Evolutionary conservation across 164 flowering plant genomes (phyloP), one percentile per base, ranked within the genome.

Genomic region (Vitis cinerea): DNA sequence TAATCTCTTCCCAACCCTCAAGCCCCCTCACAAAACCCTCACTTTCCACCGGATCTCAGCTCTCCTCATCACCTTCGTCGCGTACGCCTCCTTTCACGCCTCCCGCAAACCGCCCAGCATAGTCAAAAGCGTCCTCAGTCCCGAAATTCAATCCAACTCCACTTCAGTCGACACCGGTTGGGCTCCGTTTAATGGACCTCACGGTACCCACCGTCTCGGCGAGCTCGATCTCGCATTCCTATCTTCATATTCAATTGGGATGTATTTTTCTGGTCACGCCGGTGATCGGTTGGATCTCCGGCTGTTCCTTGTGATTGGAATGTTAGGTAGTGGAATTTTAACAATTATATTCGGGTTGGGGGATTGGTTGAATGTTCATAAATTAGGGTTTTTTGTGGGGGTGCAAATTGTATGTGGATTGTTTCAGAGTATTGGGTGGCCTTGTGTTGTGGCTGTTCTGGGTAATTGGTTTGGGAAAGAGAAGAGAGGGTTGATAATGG

Each of bases 381-480:
- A 50, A 15, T 83, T 96, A 12, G 69, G 74, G 13, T 90, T 73
- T 66, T 96, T 83, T 67, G 15, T 96, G 27, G 63, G 53, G 16
- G 89, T 93, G 44, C 97, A 91, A 75, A 76, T 93, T 58, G 75
- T 85, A 1, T 83, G 93, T 76, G 98, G 99, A 6, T 31, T 91
- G 71, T 85, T 89, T 82, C 99, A 96, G 83, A 91, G 97, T 0
- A 81, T 86, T 47, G 98, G 99, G 3, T 96, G 97, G 97, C 99
- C 99, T 51, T 92, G 89, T 73, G 98, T 96, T 58, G 97, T 96
- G 49, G 81, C 99, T 1, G 78, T 96, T 16, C 86, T 96, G 23
- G 98, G 98, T 64, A 93, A 96, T 63, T 96, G 99, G 99, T 91
- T 84, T 68, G 97, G 97, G 72, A 90, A 89, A 71, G 79, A 81